Conservation (phyloP, 164 flowering plant genomes). For the Umbilicus rupestris region DNA sequence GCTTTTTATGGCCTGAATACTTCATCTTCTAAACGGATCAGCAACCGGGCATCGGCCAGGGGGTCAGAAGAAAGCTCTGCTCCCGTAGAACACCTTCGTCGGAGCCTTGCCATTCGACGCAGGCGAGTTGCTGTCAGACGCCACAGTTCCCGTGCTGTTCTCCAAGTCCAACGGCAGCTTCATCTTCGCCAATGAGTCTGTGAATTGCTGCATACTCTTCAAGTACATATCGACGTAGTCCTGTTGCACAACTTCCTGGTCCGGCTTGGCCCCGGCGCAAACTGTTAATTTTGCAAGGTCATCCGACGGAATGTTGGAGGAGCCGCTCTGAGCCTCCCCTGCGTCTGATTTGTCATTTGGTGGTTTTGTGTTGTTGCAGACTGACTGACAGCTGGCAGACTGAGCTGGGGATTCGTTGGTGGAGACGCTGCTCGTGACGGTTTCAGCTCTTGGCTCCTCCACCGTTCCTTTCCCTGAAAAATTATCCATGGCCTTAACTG, state of each 20-base stretch:
- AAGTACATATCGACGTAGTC: slow-evolving; percentile 93
- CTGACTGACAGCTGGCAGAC: slow-evolving; percentile 33
- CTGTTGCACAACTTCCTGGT: slow-evolving; percentile 69
- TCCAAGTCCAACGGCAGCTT: slow-evolving; percentile 91
- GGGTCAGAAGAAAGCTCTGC: slow-evolving; percentile 80
- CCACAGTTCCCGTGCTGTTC: slow-evolving; percentile 42
- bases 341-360: slow-evolving; percentile 15
- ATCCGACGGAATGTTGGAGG: slow-evolving; percentile 26
- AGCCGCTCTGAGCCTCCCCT: slow-evolving; percentile 35
- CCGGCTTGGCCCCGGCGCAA: slow-evolving; percentile 47
- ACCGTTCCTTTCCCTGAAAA: slow-evolving; percentile 20
- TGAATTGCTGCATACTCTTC: slow-evolving; percentile 98
- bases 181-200: slow-evolving; percentile 95
- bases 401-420: slow-evolving; percentile 46
- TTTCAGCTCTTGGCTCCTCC: slow-evolving; percentile 36
- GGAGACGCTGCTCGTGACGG: slow-evolving; percentile 41
- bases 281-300: slow-evolving; percentile 32
- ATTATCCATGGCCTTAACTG: slow-evolving; percentile 31
- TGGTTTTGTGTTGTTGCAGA: slow-evolving; percentile 32
- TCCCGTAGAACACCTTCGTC: slow-evolving; percentile 85
- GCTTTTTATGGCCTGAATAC: too few species aligned
- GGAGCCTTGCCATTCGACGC: slow-evolving; percentile 43
- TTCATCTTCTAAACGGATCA: too few species aligned
- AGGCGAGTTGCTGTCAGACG: slow-evolving; percentile 39
- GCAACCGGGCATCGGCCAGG: too few species aligned